Percentiles rank a stretch among this genome's conserved stretches.
Evolutionary conservation across 2,329 filamentous ascomycete genomes (phyloP).

Genomic region (Colletotrichum graminicola): DNA sequence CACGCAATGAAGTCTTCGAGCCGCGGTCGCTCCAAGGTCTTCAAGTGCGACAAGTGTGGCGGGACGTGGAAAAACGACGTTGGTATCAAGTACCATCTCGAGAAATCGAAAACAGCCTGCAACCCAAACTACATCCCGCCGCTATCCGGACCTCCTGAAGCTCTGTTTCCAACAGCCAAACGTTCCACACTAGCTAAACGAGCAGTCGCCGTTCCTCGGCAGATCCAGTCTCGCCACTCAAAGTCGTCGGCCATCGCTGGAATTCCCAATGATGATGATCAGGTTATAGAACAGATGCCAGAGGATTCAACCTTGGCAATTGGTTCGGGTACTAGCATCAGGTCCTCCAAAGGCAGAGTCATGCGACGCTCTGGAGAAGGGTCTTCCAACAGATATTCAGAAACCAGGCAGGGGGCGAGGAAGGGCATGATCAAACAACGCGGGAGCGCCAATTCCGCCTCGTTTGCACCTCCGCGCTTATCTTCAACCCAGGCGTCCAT

Average conservation of each 20-base stretch:
- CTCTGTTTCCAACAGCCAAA: constrained; percentile 13
- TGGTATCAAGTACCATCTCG: constrained; percentile 69
- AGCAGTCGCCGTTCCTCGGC: constrained; percentile 9
- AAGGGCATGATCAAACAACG: constrained; percentile 6
- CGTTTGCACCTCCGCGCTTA: not conserved
- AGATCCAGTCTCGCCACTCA: constrained; percentile 12
- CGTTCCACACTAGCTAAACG: constrained; percentile 9
- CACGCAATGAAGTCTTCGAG: constrained; percentile 37
- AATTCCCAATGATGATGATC: not conserved
- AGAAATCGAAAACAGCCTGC: constrained; percentile 66
- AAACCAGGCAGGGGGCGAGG: constrained; percentile 10
- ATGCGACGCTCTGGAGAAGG: not conserved
- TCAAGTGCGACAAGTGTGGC: constrained; percentile 65
- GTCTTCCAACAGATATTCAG: constrained; percentile 2
- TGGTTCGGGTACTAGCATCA: too few relatives aligned
- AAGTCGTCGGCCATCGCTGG: not conserved
- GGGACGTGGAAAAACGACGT: constrained; percentile 69
- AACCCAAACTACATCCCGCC: constrained; percentile 61
- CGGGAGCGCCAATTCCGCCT: not conserved
- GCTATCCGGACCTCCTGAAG: constrained; percentile 22
- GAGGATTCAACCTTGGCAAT: not conserved
- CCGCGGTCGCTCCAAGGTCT: constrained; percentile 47
- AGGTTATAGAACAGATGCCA: not conserved
- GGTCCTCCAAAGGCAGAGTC: constrained; percentile 1
- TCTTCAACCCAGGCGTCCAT: constrained; percentile 2